Evolutionary conservation across 805 yeast genomes (phyloP), one percentile per base, ranked within the genome.

Genomic region (Kodamaea kakaduensis): DNA sequence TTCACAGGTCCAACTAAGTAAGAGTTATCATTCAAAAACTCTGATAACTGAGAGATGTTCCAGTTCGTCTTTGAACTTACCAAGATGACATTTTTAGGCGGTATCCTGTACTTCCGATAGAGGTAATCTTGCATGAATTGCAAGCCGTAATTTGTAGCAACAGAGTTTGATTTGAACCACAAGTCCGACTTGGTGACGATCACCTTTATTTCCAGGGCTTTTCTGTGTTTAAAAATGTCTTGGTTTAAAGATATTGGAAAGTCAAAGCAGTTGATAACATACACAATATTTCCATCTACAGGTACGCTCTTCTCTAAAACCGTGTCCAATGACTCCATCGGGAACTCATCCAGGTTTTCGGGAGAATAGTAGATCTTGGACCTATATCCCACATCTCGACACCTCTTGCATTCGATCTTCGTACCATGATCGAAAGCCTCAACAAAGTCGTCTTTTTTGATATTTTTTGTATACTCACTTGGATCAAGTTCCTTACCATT

Each of bases 1-100:
- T 84, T 84, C 8, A 81, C 77, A 40, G 69, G 69, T 1, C 94
- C 94, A 14, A 83, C 59, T 19, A 84, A 54, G 47, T 74, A 78
- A 6, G 73, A 53, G 20, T 60, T 57, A 23, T 52, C 48, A 4
- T 65, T 64, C 6, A 81, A 48, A 5, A 47, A 47, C 1, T 56
- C 46, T 6, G 66, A 43, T 2, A 82, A 48, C 1, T 51, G 46
- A 1, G 59, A 48, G 2, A 74, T 47, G 20, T 73, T 68, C 88
- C 88, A 81, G 17, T 66, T 64, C 6, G 59, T 57, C 21, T 57
- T 60, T 0, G 80, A 77, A 37, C 84, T 75, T 1, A 69, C 71
- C 3, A 76, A 46, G 28, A 65, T 51, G 2, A 82, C 75, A 13
- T 61, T 68, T 21, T 59, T 52, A 10, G 55, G 51, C 22, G 67